Evolutionary conservation across 352 stramenopile genomes (phyloP).

Genomic region (Globisporangium spinosum): DNA sequence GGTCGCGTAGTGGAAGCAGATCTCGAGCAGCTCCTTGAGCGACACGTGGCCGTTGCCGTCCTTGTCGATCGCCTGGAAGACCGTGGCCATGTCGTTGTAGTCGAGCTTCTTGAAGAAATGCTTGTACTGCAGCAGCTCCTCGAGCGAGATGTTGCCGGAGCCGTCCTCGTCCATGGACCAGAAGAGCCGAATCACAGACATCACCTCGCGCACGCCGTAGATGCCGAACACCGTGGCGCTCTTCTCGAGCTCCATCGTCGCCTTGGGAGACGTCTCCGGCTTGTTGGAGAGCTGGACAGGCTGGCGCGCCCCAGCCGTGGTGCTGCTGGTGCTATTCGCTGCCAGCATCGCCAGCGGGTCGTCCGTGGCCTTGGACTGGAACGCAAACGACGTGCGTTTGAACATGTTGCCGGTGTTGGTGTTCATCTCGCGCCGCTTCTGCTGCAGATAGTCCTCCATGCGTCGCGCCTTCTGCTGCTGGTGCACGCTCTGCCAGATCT

Average conservation of each 20-base stretch:
- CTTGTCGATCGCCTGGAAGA: constrained; percentile 73
- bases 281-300: not conserved
- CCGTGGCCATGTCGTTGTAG: constrained; percentile 51
- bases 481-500: constrained; percentile 26
- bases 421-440: constrained; percentile 64
- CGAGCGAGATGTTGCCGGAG: constrained; percentile 52
- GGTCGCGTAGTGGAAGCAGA: constrained; percentile 65
- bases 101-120: constrained; percentile 65
- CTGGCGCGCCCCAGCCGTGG: not conserved
- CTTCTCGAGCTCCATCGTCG: constrained; percentile 27
- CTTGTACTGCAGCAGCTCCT: constrained; percentile 53
- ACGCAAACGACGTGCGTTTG: constrained; percentile 53
- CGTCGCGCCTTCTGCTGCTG: constrained; percentile 49
- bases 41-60: constrained; percentile 55
- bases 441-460: constrained; percentile 68
- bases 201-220: constrained; percentile 65
- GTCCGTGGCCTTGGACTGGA: constrained; percentile 23
- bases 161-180: constrained; percentile 67
- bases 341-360: constrained; percentile 7
- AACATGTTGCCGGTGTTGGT: constrained; percentile 71
- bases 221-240: constrained; percentile 51
- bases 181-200: constrained; percentile 73
- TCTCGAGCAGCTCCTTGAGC: constrained; percentile 53
- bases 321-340: not conserved
- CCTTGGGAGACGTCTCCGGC: not conserved